These are phyloP conservation scores for Halophytophthora polymorphica DNA, from an alignment of 352 stramenopile species.

Conservation along the genomic window DNA sequence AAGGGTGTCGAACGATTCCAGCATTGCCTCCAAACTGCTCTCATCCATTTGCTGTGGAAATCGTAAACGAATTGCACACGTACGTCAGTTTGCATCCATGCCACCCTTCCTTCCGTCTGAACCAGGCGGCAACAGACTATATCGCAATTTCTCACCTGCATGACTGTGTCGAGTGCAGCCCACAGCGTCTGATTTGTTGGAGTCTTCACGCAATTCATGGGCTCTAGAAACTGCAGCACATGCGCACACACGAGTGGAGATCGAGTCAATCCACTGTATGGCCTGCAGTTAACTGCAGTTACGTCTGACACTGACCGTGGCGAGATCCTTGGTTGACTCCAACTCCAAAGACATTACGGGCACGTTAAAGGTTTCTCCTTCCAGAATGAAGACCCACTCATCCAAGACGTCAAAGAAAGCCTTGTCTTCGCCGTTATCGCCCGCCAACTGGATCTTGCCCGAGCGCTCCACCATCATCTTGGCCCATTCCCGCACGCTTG, in stretches of 20 bases:
- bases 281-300: not conserved
- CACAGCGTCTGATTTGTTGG: slow-evolving; percentile 75
- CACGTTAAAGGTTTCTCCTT: slow-evolving; percentile 76
- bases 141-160: slow-evolving; percentile 54
- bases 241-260: slow-evolving; percentile 1
- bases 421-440: slow-evolving; percentile 39
- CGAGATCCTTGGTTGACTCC: slow-evolving; percentile 65
- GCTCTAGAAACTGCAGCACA: slow-evolving; percentile 59
- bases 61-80: slow-evolving; percentile 1
- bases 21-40: slow-evolving; percentile 67
- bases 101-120: not conserved
- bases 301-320: slow-evolving; percentile 36
- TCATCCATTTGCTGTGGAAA: slow-evolving; percentile 69
- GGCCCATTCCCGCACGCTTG: slow-evolving; percentile 73
- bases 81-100: not conserved
- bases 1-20: slow-evolving; percentile 87
- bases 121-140: not conserved
- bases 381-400: slow-evolving; percentile 87
- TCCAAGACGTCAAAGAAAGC: slow-evolving; percentile 72
- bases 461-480: slow-evolving; percentile 50
- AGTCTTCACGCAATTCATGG: slow-evolving; percentile 73
- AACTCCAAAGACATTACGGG: slow-evolving; percentile 63
- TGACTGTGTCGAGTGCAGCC: slow-evolving; percentile 77
- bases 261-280: not conserved
- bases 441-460: slow-evolving; percentile 55